Evolutionary conservation across 1,139 yeast genomes (phyloP).

Genomic region (Yamadazyma blattariae): DNA sequence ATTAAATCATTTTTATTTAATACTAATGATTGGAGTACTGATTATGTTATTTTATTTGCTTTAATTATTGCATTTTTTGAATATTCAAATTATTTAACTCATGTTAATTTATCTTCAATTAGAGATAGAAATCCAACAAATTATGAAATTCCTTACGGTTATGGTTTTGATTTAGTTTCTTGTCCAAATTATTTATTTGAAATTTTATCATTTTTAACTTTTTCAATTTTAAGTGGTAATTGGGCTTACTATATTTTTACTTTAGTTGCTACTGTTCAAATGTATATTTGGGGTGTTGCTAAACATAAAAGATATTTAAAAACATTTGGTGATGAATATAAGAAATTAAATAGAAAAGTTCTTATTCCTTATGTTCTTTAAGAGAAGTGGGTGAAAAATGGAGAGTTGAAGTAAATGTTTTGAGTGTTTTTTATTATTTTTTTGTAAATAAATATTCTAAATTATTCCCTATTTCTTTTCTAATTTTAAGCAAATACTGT

Average conservation of each 20-base stretch:
- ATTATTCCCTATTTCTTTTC: too few species aligned
- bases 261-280: constrained; percentile 69
- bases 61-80: constrained; percentile 45
- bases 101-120: constrained; percentile 55
- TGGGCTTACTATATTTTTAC: constrained; percentile 73
- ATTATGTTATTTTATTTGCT: constrained; percentile 4
- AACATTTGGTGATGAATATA: constrained; percentile 75
- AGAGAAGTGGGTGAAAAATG: too few species aligned
- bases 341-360: constrained; percentile 62
- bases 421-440: neutral
- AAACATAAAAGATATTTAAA: constrained; percentile 65
- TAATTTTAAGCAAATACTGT: constrained; percentile 76
- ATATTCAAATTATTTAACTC: constrained; percentile 69
- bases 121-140: constrained; percentile 42
- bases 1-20: constrained; percentile 8
- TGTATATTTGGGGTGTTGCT: constrained; percentile 76
- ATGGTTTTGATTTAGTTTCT: constrained; percentile 46
- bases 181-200: constrained; percentile 93
- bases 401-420: neutral
- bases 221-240: constrained; percentile 71
- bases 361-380: constrained; percentile 46
- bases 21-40: constrained; percentile 9
- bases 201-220: constrained; percentile 66
- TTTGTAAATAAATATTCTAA: too few species aligned
- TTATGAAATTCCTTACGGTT: constrained; percentile 44